Conservation (phyloP, 2,329 filamentous ascomycete genomes). For the Ascochyta fabae region DNA sequence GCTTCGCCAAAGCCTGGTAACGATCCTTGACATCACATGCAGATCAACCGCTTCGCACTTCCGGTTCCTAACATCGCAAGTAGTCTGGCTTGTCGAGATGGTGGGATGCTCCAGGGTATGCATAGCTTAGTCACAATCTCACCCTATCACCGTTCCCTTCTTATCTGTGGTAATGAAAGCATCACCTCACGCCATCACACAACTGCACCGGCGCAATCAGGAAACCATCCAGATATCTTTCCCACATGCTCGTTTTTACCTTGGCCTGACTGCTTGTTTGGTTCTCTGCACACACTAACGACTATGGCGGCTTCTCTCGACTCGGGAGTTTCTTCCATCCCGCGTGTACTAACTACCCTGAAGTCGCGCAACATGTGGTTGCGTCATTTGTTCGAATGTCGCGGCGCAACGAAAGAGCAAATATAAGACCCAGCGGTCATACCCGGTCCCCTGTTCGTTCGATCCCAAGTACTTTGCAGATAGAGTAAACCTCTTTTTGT, state of each 20-base stretch:
- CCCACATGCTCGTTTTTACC: slow-evolving; percentile 24
- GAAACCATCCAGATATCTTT: slow-evolving; percentile 13
- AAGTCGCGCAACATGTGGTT: slow-evolving; percentile 24
- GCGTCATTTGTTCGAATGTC: slow-evolving; percentile 38
- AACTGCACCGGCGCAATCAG: slow-evolving; percentile 24
- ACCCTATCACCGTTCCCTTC: slow-evolving; percentile 36
- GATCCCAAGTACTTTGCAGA: slow-evolving; percentile 9
- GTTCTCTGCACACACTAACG: slow-evolving; percentile 17
- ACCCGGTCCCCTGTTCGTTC: slow-evolving; percentile 6
- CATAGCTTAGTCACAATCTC: slow-evolving; percentile 30
- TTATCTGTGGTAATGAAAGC: slow-evolving; percentile 36
- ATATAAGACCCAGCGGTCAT: slow-evolving; percentile 39
- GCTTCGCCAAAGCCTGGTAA: slow-evolving; percentile 27
- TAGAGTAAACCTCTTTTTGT: slow-evolving; percentile 19
- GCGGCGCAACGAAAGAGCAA: slow-evolving; percentile 33
- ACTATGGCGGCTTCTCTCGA: slow-evolving; percentile 25
- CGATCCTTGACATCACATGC: slow-evolving; percentile 12
- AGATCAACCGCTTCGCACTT: slow-evolving; percentile 12
- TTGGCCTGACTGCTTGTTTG: slow-evolving; percentile 29
- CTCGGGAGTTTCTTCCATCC: slow-evolving; percentile 32
- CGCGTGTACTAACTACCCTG: slow-evolving; percentile 28
- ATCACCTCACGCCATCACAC: slow-evolving; percentile 46
- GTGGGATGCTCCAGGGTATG: slow-evolving; percentile 27
- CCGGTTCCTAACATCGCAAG: background rate
- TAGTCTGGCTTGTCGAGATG: background rate